Evolutionary conservation across 164 flowering plant genomes (phyloP).

Genomic region (Stephania yunnanensis): DNA sequence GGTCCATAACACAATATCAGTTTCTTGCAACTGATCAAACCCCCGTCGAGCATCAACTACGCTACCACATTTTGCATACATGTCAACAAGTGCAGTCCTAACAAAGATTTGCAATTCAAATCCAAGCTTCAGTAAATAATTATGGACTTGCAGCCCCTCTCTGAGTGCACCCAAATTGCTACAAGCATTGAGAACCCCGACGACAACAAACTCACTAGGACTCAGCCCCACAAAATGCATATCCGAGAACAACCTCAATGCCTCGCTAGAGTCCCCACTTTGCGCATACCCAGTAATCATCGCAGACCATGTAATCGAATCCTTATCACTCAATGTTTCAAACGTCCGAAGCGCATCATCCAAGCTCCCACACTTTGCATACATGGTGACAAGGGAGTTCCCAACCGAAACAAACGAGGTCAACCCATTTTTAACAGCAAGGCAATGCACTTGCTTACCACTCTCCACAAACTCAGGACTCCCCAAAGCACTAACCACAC

Average conservation of each 20-base stretch:
- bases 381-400: conserved; percentile 70
- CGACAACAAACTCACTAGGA: conserved; percentile 80
- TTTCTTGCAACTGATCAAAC: conserved; percentile 54
- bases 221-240: conserved; percentile 52
- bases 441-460: conserved; percentile 55
- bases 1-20: conserved; percentile 78
- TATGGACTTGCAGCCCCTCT: conserved; percentile 66
- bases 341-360: conserved; percentile 46
- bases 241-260: conserved; percentile 47
- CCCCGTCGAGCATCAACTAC: conserved; percentile 56
- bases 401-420: conserved; percentile 40
- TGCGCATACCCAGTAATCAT: conserved; percentile 83
- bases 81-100: conserved; percentile 65
- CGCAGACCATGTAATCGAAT: conserved; percentile 85
- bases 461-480: conserved; percentile 23
- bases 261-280: conserved; percentile 47
- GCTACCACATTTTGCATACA: conserved; percentile 79
- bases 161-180: conserved; percentile 40
- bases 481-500: conserved; percentile 54
- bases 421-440: conserved; percentile 45
- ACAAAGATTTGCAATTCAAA: conserved; percentile 52
- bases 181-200: conserved; percentile 80
- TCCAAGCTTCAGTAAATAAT: conserved; percentile 56
- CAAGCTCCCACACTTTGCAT: conserved; percentile 53
- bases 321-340: conserved; percentile 40